Base-by-base conservation (phyloP, 2,329 filamentous ascomycete species). In the Xylaria sp. region DNA sequence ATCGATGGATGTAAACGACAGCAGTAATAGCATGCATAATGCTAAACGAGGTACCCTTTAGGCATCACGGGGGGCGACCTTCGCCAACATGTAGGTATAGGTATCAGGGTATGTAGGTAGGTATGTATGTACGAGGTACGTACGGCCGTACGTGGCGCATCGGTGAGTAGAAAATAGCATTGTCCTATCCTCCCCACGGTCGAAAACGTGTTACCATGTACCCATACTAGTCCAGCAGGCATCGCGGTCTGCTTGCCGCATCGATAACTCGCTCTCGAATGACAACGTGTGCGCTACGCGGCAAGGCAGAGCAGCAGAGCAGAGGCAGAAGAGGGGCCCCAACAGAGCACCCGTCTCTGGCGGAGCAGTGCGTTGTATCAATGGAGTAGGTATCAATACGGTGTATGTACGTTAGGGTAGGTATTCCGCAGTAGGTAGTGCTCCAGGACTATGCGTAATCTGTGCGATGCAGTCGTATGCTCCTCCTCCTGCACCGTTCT, bases 311-410 rank as follows among this genome's bases (percentile, higher is more conserved):
- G 24, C 24, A 26, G 17, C 59, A 58, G 17, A 44, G 51, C 40
- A 40, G 44, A 48, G 44, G 48, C 47, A 57, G 57, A 59, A 48
- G 42, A 26, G 54, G 54, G 46, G 62, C 49, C 48, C 48, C 20
- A 53, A 38, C 44, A 56, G 48, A 45, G 16, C 11, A 7, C 11
- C 42, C 48, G 24, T 11, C 29, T 34, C 29, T 34, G 29, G 50
- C 39, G 47, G 34, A 47, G 17, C 44, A 46, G 57, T 57, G 63
- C 56, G 60, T 63, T 56, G 60, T 63, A 62, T 59, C 38, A 44
- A 55, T 41, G 20, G 48, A 42, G 50, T 54, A 48, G 44, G 38
- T 7, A 34, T 13, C 29, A 11, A 34, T 13, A 7, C 29, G 4
- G 29, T 13, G 9, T 34, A 34, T 13, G 16, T 34, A 34, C 11